Conservation (phyloP, 169 alveolate species). For the Babesia divergens region DNA sequence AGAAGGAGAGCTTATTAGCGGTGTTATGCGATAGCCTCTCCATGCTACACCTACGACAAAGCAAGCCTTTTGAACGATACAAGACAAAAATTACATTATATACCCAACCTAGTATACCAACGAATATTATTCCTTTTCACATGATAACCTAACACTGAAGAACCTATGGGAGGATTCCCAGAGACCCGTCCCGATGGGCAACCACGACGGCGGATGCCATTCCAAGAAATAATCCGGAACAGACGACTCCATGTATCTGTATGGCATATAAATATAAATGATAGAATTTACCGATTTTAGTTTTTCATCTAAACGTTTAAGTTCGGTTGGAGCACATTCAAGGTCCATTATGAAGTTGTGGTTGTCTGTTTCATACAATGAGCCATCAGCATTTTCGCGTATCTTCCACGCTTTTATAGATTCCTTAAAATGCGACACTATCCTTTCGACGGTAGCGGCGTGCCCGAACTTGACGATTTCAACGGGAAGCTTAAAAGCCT, state of each 20-base stretch:
- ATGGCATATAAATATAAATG: neutral
- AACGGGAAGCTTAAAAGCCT: slow-evolving; percentile 66
- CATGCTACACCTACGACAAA: slow-evolving; percentile 32
- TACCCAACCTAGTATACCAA: neutral
- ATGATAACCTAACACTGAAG: too few species aligned
- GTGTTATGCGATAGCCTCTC: neutral
- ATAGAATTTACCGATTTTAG: slow-evolving; percentile 36
- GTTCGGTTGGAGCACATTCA: slow-evolving; percentile 57
- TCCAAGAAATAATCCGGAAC: slow-evolving; percentile 75
- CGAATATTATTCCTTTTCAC: neutral
- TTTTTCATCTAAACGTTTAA: slow-evolving; percentile 43
- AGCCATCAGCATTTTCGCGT: slow-evolving; percentile 61
- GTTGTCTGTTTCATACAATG: slow-evolving; percentile 67
- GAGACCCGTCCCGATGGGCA: slow-evolving; percentile 71
- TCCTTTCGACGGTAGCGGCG: slow-evolving; percentile 43
- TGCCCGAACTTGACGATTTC: slow-evolving; percentile 70
- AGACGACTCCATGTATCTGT: slow-evolving; percentile 79
- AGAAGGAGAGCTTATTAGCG: slow-evolving; percentile 11
- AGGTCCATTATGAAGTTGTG: slow-evolving; percentile 70
- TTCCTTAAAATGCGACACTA: slow-evolving; percentile 27
- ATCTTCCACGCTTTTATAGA: slow-evolving; percentile 49
- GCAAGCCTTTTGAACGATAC: neutral
- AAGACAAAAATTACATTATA: neutral
- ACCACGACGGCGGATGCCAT: slow-evolving; percentile 73
- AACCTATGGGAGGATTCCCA: slow-evolving; percentile 15